Evolutionary conservation across 2,329 filamentous ascomycete species (phyloP).

Genomic region (Sporothrix humicola): DNA sequence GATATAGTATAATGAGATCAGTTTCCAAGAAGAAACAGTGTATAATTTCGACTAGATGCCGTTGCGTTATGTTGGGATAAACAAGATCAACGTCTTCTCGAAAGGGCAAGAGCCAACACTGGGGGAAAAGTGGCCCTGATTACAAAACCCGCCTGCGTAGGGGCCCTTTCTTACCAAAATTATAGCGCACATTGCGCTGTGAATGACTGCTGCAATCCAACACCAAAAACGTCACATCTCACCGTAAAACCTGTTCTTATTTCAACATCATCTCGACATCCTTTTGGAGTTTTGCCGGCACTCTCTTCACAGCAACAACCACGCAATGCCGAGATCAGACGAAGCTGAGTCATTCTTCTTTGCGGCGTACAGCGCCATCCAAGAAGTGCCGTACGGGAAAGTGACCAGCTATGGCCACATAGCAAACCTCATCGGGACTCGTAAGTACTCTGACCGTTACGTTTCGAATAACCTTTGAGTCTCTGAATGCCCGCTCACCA

Average conservation of each 20-base stretch:
- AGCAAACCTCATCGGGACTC: conserved; percentile 72
- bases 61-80: too few relatives aligned
- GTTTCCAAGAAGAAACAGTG: neutral
- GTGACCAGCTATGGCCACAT: conserved; percentile 91
- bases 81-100: neutral
- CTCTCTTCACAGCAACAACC: neutral
- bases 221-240: conserved; percentile 16
- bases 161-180: neutral
- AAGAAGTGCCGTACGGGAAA: conserved; percentile 80
- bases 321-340: conserved; percentile 70
- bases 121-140: neutral
- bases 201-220: neutral
- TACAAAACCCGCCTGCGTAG: neutral
- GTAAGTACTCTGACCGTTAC: conserved; percentile 53
- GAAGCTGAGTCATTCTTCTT: conserved; percentile 76
- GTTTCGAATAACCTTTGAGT: neutral
- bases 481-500: neutral
- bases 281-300: neutral
- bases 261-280: neutral
- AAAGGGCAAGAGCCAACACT: neutral
- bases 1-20: neutral
- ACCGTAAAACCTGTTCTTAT: neutral
- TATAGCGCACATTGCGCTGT: neutral
- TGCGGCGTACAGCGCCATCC: conserved; percentile 81
- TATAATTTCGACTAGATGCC: neutral